Base-by-base conservation (phyloP, 2,329 filamentous ascomycete species). In the Madurella fahalii region DNA sequence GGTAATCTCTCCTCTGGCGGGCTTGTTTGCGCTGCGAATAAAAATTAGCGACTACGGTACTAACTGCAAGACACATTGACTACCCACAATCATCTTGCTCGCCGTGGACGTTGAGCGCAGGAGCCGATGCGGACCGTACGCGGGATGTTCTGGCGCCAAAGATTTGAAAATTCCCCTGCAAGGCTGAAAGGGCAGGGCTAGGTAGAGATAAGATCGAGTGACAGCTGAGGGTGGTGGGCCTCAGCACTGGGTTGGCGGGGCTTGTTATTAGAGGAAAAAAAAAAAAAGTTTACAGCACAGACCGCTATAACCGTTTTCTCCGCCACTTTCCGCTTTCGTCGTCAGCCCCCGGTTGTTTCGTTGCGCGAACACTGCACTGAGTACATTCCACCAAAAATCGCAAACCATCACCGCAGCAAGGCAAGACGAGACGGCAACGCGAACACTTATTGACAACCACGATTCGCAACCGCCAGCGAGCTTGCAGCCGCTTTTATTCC, bases 1-100 rank as follows among this genome's bases (percentile, higher is more conserved):
- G 84, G 71, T 97, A 95, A 69, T 95, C 90, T 64, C 89, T 81
- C 64, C 90, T 80, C 71, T 92, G 84, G 63, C 89, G 84, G 58
- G 86, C 85, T 79, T 90, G 86, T 78, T 86, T 82, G 65, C 86
- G 82, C 74, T 82, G 61, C 51, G 53, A 57, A 56, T 40, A 57
- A 62, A 55, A n/a, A 48, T 65, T 47, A 59, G 53, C 50, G 25
- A 30, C 2, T 2, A 12, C 9, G 13, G n/a, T 12, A 25, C 12
- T 2, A 25, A 13, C 7, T 9, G n/a, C 16, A 30, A 16, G 15
- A 4, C 2, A 5, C 8, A 16, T 5, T 18, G 5, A 32, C 13
- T 34, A 57, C 63, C 41, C 44, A 65, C 64, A 61, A 67, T 64
- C 65, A 66, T 67, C 11, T 53, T 64, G 45, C 2, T 16, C 11